Percentiles rank a stretch among this genome's conserved stretches.
Conservation (phyloP, 495 filamentous ascomycete genomes). For the Thermochaetoides thermophila region DNA sequence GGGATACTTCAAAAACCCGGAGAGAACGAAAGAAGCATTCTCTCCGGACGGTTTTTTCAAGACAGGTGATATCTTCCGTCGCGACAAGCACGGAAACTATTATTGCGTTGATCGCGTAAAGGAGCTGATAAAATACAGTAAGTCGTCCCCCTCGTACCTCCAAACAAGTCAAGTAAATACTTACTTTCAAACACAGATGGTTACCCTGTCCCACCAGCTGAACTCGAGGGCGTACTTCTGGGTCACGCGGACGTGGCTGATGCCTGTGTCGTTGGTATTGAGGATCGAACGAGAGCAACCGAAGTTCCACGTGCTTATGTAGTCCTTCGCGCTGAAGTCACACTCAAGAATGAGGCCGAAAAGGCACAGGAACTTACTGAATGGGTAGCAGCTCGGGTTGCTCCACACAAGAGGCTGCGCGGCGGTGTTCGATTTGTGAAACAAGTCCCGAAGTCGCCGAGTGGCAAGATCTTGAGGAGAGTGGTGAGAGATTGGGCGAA, state of each 20-base stretch:
- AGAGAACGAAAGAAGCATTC: conserved; percentile 48
- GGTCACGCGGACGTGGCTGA: conserved; percentile 63
- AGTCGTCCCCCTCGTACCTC: conserved; percentile 1
- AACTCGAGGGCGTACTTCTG: conserved; percentile 67
- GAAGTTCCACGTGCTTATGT: conserved; percentile 80
- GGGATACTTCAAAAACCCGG: conserved; percentile 58
- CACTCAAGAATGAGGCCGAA: conserved; percentile 22
- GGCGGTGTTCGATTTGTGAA: conserved; percentile 77
- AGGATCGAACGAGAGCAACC: conserved; percentile 50
- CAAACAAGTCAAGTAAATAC: no score
- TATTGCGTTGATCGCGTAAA: conserved; percentile 72
- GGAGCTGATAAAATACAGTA: conserved; percentile 78
- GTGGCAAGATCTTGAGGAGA: conserved; percentile 79
- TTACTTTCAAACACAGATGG: conserved; percentile 46
- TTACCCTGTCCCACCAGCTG: conserved; percentile 78
- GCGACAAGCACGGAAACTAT: conserved; percentile 40
- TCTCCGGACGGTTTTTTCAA: conserved; percentile 67
- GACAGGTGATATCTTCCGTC: conserved; percentile 58
- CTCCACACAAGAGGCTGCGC: conserved; percentile 55
- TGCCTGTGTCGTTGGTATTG: conserved; percentile 72
- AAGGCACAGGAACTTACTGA: conserved; percentile 46
- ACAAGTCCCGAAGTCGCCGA: conserved; percentile 67
- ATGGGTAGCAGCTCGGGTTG: conserved; percentile 42
- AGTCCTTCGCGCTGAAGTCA: conserved; percentile 43
- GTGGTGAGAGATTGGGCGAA: conserved; percentile 33